Conservation (phyloP, 2,329 filamentous ascomycete genomes). For the Lasiodiplodia citricola region DNA sequence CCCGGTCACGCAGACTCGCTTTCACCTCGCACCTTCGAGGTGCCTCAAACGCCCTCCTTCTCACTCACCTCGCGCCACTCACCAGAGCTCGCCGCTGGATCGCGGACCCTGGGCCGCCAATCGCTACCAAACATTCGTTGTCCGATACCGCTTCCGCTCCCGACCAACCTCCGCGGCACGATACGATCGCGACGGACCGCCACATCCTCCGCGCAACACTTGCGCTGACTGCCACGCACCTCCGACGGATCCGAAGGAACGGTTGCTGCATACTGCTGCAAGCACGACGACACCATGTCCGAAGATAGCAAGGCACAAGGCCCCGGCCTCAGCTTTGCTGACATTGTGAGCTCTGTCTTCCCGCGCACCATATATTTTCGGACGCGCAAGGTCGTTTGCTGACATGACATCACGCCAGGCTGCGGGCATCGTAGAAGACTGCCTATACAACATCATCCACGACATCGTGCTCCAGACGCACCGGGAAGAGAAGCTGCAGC, state of each 20-base stretch:
- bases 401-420: conserved; percentile 34
- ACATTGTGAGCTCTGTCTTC: conserved; percentile 8
- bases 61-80: not conserved
- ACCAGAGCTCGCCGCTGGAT: not conserved
- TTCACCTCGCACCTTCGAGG: conserved; percentile 4
- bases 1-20: conserved; percentile 22
- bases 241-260: not conserved
- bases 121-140: not conserved
- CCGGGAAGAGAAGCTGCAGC: conserved; percentile 77
- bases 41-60: not conserved
- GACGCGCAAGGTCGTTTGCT: not conserved
- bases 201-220: not conserved
- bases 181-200: not conserved
- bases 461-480: conserved; percentile 76
- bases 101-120: not conserved
- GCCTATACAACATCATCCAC: conserved; percentile 77
- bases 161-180: not conserved
- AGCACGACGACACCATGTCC: conserved; percentile 9
- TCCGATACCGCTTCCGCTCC: conserved; percentile 8
- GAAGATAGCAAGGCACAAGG: conserved; percentile 22
- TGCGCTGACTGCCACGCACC: not conserved
- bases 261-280: not conserved
- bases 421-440: conserved; percentile 69
- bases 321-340: conserved; percentile 21
- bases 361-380: not conserved